Evolutionary conservation across 2,329 filamentous ascomycete species (phyloP), one percentile per base, ranked within the genome.

Genomic region (Aspergillus nomiae): DNA sequence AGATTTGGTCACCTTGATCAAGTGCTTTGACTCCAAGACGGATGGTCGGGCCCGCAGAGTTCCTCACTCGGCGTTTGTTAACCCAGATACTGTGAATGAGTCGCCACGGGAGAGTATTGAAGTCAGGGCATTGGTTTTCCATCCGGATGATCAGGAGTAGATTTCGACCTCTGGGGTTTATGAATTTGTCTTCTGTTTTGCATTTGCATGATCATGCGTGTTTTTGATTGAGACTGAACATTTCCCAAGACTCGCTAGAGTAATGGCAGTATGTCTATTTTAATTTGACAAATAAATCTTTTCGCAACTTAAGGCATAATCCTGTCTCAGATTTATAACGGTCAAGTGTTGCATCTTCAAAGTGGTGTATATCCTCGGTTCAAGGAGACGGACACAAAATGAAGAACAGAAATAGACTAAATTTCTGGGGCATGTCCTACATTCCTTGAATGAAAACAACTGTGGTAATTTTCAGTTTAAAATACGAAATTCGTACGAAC

Each of bases 21-120:
- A 89, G 73, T 87, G 85, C 69, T 89, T 84, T 69, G 87, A 89
- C 72, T 85, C 79, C 30, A 85, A 86, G 78, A 77, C 77, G 28
- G 85, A 87, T 70, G 85, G 84, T 0, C 73, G 83, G 30, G 83
- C 85, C 7, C 78, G 84, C 11, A 72, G 84, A 4, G 81, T 85
- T 36, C 85, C 85, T n/a, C 86, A 88, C 67, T 81, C 81, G 7
- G 83, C 85, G 2, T 87, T 89, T 77, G 74, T 74, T 21, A 81
- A 86, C 71, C 76, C 80, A 1, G 80, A 78, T n/a, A 80, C 80
- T 11, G 76, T 79, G 19, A 64, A 73, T 14, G 73, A 78, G 57
- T 72, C 50, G 28, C 48, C 58, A 0, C 79, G 84, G 14, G 74
- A 87, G 78, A 87, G 84, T 71, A 86, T 88, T 62, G 86, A 88